Base-by-base conservation (phyloP, 805 yeast genomes). In the Tetrapisispora nanseiensis region DNA sequence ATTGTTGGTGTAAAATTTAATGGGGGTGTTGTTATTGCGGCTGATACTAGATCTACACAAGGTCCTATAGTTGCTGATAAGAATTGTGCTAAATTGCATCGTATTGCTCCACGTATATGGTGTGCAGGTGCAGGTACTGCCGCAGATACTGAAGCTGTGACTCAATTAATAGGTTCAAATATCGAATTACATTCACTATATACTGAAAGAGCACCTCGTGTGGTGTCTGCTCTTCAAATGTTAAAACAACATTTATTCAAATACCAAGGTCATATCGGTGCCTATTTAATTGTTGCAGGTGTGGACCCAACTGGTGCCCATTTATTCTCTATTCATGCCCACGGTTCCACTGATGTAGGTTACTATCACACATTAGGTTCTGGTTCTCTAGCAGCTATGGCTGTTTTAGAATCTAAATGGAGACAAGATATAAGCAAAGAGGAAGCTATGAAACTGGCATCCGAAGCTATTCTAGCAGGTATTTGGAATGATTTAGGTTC, bases 61-160 rank as follows among this genome's bases (percentile, higher is more conserved):
- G 98, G 98, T 12, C 82, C 81, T 45, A 86, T 92, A 53, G 97
- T 92, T 28, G 98, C 98, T 7, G 97, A 92, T 68, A 92, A 92
- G 71, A 92, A 92, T 69, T 89, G 97, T 72, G 96, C 87, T 59
- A 90, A 90, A 66, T 72, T 92, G 50, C 97, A 90, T 67, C 70
- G 94, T 52, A 72, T 89, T 50, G 75, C 95, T 6, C 95, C 97
- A 9, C 76, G 74, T 57, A 87, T 89, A 61, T 90, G 97, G 97
- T 90, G 98, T 78, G 98, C 98, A 40, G 98, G 98, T 57, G 98
- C 98, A 3, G 98, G 98, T 64, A 92, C 98, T n/a, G 98, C 98
- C 24, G 97, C 98, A 7, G 98, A 92, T 62, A 92, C 97, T 11
- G 97, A 92, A 63, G 86, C 87, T 79, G 97, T 92, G 31, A 92